Evolutionary conservation across 2,329 filamentous ascomycete genomes (phyloP), one percentile per base, ranked within the genome.

Genomic region (Drechslerella coelobrocha): DNA sequence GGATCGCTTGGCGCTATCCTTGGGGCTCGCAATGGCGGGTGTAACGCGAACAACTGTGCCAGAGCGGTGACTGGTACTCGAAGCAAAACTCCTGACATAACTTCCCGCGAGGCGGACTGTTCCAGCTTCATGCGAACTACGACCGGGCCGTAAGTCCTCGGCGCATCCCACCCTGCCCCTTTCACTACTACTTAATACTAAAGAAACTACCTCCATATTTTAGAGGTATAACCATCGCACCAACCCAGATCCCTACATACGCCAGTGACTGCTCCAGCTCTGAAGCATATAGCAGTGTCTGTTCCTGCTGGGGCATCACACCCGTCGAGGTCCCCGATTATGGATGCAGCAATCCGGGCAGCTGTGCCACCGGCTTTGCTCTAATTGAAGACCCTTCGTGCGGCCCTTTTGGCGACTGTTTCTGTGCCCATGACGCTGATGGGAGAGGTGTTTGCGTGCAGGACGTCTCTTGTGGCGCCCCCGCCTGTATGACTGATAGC

Each of bases 301-400:
- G 81, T 79, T 77, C 76, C 56, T 82, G 81, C 79, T 82, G 78
- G 77, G 80, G 81, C 52, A 78, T 82, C 76, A 81, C 80, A 0
- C 37, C 61, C n/a, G 27, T 54, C 2, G 73, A 19, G 4, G 51
- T 51, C 23, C 75, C 73, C 1, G 72, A 47, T 27, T 54, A 39
- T 53, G 39, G 23, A 73, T 73, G 62, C 72, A 17, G 61, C 59
- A 9, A 74, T 66, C 12, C 39, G 39, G 39, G 39, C 39, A n/a
- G 6, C 7, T 45, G 39, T 21, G 39, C 7, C 39, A 45, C 39
- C n/a, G n/a, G n/a, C 39, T 45, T 45, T 45, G 39, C 6, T n/a
- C 7, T 45, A 45, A 21, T 45, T 45, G 6, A 45, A 6, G 39
- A 45, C 39, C 7, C 39, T 45, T 45, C 39, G 39, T 45, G 39